These are phyloP conservation scores for Naganishia kalamii DNA, from an alignment of 768 basidiomycete genomes.

Conservation along the genomic window DNA sequence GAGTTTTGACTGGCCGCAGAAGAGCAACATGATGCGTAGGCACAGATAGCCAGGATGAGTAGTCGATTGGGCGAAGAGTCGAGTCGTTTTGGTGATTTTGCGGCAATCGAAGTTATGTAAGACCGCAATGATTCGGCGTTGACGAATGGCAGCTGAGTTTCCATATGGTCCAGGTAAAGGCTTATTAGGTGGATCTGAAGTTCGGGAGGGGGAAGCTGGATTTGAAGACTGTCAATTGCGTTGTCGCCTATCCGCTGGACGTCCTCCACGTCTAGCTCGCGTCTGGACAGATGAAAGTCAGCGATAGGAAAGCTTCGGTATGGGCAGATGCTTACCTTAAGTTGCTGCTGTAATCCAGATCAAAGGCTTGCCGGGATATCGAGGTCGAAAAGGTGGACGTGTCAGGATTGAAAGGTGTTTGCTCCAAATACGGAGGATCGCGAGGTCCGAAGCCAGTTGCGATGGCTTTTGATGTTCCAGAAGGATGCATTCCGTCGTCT, in stretches of 20 bases:
- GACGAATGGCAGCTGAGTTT: slow-evolving; percentile 20
- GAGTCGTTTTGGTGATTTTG: background rate
- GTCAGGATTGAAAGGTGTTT: slow-evolving; percentile 10
- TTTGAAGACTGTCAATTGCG: slow-evolving; percentile 3
- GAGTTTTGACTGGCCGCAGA: slow-evolving; percentile 1
- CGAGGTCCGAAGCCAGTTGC: background rate
- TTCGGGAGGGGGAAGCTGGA: slow-evolving; percentile 24
- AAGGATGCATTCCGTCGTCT: background rate
- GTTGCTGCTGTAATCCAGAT: slow-evolving; percentile 25
- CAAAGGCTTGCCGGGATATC: slow-evolving; percentile 22
- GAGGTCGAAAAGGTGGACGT: slow-evolving; percentile 16
- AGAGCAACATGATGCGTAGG: slow-evolving; percentile 24
- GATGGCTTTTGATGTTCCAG: too few relatives aligned
- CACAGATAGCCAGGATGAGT: slow-evolving; percentile 22
- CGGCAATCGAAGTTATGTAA: background rate
- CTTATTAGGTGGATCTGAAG: slow-evolving; percentile 19
- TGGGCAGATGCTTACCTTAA: slow-evolving; percentile 7
- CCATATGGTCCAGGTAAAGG: slow-evolving; percentile 9
- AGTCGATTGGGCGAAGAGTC: slow-evolving; percentile 10
- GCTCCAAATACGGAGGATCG: background rate
- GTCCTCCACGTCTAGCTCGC: slow-evolving; percentile 13
- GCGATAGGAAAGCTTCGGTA: background rate
- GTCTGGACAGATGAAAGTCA: background rate
- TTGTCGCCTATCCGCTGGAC: slow-evolving; percentile 9
- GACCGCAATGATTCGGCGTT: slow-evolving; percentile 12